Percentiles rank a stretch among this genome's conserved stretches.
Conservation (phyloP, 2,329 filamentous ascomycete genomes). For the Epichloe amarillans region DNA sequence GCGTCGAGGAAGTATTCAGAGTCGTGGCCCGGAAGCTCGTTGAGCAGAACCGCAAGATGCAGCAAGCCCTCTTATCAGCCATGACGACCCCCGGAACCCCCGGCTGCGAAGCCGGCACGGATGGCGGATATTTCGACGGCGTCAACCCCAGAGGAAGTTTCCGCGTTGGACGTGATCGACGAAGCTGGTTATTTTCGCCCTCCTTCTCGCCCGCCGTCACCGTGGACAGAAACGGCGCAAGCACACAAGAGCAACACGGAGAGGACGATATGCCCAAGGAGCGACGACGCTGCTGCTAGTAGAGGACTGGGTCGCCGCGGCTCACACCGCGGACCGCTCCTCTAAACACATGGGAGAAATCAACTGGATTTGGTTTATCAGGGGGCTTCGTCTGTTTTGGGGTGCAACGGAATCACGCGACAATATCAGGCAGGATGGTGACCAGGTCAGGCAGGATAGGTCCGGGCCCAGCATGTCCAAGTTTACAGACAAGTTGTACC, state of each 20-base stretch:
- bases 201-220: slow-evolving; percentile 38
- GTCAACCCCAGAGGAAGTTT: slow-evolving; percentile 36
- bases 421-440: no score
- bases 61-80: slow-evolving; percentile 43
- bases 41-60: slow-evolving; percentile 50
- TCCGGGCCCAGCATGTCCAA: no score
- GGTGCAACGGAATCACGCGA: no score
- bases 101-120: slow-evolving; percentile 30
- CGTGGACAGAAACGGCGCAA: slow-evolving; percentile 27
- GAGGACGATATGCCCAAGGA: slow-evolving; percentile 12
- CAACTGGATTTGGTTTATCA: no score
- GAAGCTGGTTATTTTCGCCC: slow-evolving; percentile 46
- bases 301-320: no score
- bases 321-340: no score
- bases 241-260: slow-evolving; percentile 14
- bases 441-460: no score
- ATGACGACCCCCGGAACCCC: slow-evolving; percentile 40
- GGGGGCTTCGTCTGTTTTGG: no score
- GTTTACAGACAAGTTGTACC: no score
- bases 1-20: slow-evolving; percentile 91
- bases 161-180: slow-evolving; percentile 41
- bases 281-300: slow-evolving; percentile 18
- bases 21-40: slow-evolving; percentile 50
- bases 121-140: slow-evolving; percentile 39
- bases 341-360: no score